Evolutionary conservation across 2,329 filamentous ascomycete species (phyloP).

Genomic region (Nemania abortiva): DNA sequence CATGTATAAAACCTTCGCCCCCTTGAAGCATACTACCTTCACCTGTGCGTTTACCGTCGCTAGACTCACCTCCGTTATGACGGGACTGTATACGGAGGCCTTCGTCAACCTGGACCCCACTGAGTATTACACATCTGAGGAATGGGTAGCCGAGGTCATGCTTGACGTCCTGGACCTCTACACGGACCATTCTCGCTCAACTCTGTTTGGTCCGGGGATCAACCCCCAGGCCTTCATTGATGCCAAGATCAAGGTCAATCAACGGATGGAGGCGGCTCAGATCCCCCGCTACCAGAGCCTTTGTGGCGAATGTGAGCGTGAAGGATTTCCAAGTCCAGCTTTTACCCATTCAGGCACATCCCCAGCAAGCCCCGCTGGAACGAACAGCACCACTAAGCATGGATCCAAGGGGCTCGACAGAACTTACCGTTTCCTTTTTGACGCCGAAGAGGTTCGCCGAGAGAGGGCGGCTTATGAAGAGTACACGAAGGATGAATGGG

Average conservation of each 20-base stretch:
- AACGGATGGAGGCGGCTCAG: conserved; percentile 76
- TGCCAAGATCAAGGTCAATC: conserved; percentile 87
- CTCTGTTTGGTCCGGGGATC: conserved; percentile 78
- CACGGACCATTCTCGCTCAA: conserved; percentile 81
- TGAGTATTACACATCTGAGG: conserved; percentile 61
- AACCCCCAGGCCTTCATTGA: conserved; percentile 84
- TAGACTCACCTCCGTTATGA: conserved; percentile 81
- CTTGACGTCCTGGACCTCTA: conserved; percentile 94
- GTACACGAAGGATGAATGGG: conserved; percentile 79
- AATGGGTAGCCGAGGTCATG: conserved; percentile 77
- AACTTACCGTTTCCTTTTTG: conserved; percentile 90
- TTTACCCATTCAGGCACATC: conserved; percentile 54
- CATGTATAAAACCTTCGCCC: conserved; percentile 91
- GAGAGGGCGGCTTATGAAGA: conserved; percentile 76
- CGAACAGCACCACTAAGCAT: conserved; percentile 54
- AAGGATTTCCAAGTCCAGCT: conserved; percentile 48
- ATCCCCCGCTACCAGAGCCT: conserved; percentile 73
- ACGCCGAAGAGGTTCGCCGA: conserved; percentile 77
- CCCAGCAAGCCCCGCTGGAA: conserved; percentile 53
- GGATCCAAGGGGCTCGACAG: conserved; percentile 63
- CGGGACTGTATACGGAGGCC: conserved; percentile 65
- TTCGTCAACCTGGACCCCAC: conserved; percentile 63
- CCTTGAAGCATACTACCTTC: conserved; percentile 88
- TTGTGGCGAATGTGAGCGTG: conserved; percentile 65
- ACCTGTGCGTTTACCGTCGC: conserved; percentile 85